phyloP scores from a whole-genome alignment of 768 basidiomycete species.

The Suillus placidus region DNA sequence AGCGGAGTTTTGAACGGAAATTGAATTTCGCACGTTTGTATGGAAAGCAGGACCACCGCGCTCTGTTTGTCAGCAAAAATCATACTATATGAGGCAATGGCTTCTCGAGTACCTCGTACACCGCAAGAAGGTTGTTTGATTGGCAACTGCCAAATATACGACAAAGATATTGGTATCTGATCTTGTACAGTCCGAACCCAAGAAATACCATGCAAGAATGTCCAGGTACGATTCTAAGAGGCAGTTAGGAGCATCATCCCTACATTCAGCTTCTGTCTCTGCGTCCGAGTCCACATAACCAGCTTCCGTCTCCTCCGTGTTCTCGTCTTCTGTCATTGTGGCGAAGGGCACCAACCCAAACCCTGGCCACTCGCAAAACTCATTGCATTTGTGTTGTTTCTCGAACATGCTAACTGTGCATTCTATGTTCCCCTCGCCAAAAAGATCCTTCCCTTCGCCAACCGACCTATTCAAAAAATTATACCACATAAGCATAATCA shows the following conservation, averaged over 20 bases:
- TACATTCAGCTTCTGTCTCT: too few species aligned
- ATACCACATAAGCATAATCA: not conserved
- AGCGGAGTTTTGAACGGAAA: not conserved
- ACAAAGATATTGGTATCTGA: too few species aligned
- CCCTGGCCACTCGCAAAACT: conserved; percentile 7
- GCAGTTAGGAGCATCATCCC: too few species aligned
- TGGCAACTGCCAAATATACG: too few species aligned
- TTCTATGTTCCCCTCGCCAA: conserved; percentile 15
- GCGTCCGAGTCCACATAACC: too few species aligned
- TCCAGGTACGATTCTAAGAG: too few species aligned
- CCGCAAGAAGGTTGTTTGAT: not conserved
- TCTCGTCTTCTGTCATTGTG: too few species aligned
- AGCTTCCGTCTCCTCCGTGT: too few species aligned
- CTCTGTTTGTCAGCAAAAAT: not conserved
- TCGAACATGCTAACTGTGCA: conserved; percentile 6
- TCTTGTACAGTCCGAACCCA: not conserved
- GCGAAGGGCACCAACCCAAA: not conserved
- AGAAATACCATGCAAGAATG: too few species aligned
- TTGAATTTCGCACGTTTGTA: not conserved
- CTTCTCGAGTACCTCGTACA: not conserved
- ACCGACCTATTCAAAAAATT: not conserved
- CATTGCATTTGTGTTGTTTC: conserved; percentile 8
- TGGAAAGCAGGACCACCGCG: not conserved
- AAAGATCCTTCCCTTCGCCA: not conserved
- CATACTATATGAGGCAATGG: not conserved